Evolutionary conservation across 305 asterid genomes (phyloP).

Genomic region (Fraxinus ornus): DNA sequence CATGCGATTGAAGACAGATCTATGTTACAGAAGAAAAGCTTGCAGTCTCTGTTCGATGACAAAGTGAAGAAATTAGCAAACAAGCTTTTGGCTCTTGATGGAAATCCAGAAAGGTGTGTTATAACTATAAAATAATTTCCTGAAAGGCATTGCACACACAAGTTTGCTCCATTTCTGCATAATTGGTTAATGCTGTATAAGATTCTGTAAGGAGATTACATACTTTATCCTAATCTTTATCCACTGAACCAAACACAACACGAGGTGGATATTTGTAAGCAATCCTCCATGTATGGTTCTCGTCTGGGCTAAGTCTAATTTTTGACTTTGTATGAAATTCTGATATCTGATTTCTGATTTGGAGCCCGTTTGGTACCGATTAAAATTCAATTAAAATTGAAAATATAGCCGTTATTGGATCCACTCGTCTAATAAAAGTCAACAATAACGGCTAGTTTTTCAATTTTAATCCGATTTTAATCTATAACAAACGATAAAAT

Average conservation of each 20-base stretch:
- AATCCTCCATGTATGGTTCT: not conserved
- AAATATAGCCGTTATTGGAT: no score
- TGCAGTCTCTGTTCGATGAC: constrained; percentile 61
- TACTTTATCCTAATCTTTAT: not conserved
- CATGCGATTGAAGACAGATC: constrained; percentile 45
- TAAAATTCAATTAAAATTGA: no score
- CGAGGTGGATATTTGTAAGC: not conserved
- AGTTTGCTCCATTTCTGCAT: not conserved
- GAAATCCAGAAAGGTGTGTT: constrained; percentile 53
- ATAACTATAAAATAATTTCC: not conserved
- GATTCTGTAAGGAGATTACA: not conserved
- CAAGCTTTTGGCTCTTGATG: constrained; percentile 68
- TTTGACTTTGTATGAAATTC: not conserved
- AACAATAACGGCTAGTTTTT: no score
- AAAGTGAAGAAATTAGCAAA: constrained; percentile 75
- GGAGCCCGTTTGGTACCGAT: no score
- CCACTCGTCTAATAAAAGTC: no score
- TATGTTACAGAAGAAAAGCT: constrained; percentile 76
- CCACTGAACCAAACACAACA: not conserved
- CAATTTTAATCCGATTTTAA: no score
- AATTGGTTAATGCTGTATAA: not conserved
- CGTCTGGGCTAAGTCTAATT: not conserved
- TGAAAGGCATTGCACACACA: not conserved
- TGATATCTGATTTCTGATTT: not conserved
- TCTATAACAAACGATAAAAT: no score